Conservation (phyloP, 805 yeast species). For the Ogataea ganodermae region DNA sequence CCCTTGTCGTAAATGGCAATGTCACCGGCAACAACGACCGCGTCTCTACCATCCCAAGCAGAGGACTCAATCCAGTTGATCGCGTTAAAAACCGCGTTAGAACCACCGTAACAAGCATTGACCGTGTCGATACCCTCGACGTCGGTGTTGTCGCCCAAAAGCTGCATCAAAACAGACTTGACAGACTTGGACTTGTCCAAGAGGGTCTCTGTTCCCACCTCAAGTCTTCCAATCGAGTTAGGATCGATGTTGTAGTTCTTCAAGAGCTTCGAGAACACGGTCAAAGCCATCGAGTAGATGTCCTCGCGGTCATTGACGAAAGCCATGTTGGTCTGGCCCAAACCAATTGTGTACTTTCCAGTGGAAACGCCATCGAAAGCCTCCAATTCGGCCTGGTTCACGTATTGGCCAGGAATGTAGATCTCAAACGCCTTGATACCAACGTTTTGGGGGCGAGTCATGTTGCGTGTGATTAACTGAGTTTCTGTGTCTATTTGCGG, state of each 20-base stretch:
- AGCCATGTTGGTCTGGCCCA: conserved; percentile 98
- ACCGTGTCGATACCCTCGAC: conserved; percentile 94
- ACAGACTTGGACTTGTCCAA: conserved; percentile 96
- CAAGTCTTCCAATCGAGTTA: conserved; percentile 83
- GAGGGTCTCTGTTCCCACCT: conserved; percentile 97
- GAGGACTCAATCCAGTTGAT: conserved; percentile 95
- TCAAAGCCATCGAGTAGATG: conserved; percentile 89
- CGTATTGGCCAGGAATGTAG: conserved; percentile 82
- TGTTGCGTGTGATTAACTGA: conserved; percentile 8
- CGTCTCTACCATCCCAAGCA: conserved; percentile 98
- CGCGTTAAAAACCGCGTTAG: conserved; percentile 90
- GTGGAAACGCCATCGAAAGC: conserved; percentile 79
- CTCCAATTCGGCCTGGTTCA: conserved; percentile 88
- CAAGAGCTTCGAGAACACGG: conserved; percentile 78
- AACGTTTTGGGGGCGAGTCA: conserved; percentile 70
- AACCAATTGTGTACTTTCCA: conserved; percentile 97
- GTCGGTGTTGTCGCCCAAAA: conserved; percentile 84
- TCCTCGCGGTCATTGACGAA: conserved; percentile 98
- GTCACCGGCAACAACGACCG: conserved; percentile 96
- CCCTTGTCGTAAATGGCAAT: conserved; percentile 97
- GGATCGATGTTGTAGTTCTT: conserved; percentile 83
- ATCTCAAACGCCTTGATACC: conserved; percentile 97
- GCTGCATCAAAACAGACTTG: conserved; percentile 92
- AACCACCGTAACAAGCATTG: conserved; percentile 99
- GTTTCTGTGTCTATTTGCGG: neutral